phyloP scores from a whole-genome alignment of 2,329 filamentous ascomycete species.

The Aspergillus spinulosporus region DNA sequence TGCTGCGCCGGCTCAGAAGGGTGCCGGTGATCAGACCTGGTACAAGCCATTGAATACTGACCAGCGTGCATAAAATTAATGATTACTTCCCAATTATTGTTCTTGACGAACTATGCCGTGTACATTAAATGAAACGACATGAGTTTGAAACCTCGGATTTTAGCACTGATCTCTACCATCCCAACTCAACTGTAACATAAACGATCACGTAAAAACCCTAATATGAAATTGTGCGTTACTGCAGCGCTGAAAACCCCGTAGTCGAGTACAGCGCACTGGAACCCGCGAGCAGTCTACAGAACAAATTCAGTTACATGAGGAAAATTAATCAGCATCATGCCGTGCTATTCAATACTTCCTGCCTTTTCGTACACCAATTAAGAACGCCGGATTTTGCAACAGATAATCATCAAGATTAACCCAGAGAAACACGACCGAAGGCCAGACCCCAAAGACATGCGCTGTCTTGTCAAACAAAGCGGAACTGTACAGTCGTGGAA shows the following conservation, averaged over 20 bases:
- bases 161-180: background rate
- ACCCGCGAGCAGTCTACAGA: background rate
- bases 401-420: constrained; percentile 36
- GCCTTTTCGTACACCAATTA: constrained; percentile 44
- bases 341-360: constrained; percentile 30
- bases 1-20: constrained; percentile 27
- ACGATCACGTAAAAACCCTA: background rate
- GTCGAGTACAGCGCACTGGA: too few species aligned
- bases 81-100: background rate
- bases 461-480: constrained; percentile 38
- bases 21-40: constrained; percentile 24
- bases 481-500: constrained; percentile 41
- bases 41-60: constrained; percentile 30
- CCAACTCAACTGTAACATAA: too few species aligned
- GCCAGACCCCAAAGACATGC: constrained; percentile 43
- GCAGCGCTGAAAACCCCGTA: background rate
- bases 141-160: background rate
- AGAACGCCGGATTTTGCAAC: constrained; percentile 41
- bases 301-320: background rate
- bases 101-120: background rate
- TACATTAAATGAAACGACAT: constrained; percentile 9
- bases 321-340: constrained; percentile 15
- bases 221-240: background rate
- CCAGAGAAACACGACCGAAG: constrained; percentile 36
- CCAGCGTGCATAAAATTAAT: constrained; percentile 29